phyloP scores from a whole-genome alignment of 495 filamentous ascomycete genomes.

The Wilcoxina mikolae region DNA sequence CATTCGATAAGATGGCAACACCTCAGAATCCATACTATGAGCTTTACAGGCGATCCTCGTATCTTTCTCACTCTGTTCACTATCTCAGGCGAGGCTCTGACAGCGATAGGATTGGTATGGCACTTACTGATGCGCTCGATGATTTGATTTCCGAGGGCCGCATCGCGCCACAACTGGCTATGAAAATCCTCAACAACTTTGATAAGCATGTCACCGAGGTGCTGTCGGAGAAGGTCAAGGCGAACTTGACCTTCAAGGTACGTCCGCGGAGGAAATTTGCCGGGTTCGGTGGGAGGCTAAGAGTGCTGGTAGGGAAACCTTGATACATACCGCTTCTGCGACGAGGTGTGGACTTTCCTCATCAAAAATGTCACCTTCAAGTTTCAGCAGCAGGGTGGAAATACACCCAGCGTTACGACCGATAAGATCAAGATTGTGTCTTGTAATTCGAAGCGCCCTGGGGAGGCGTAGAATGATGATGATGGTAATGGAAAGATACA shows the following conservation, averaged over 20 bases:
- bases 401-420: slow-evolving; percentile 40
- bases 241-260: slow-evolving; percentile 92
- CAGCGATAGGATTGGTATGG: slow-evolving; percentile 58
- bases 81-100: slow-evolving; percentile 20
- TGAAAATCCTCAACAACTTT: slow-evolving; percentile 91
- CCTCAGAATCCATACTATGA: slow-evolving; percentile 54
- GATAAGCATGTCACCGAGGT: slow-evolving; percentile 80
- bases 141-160: slow-evolving; percentile 80
- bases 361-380: slow-evolving; percentile 98
- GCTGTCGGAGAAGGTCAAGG: slow-evolving; percentile 77
- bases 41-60: slow-evolving; percentile 95
- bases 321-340: slow-evolving; percentile 98
- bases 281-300: not conserved
- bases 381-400: slow-evolving; percentile 54
- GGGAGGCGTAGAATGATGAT: slow-evolving; percentile 51
- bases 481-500: no score
- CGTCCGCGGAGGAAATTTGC: slow-evolving; percentile 10
- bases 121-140: slow-evolving; percentile 91
- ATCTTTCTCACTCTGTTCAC: slow-evolving; percentile 10
- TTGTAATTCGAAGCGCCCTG: slow-evolving; percentile 76
- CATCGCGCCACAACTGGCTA: slow-evolving; percentile 94
- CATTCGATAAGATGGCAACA: slow-evolving; percentile 8
- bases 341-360: slow-evolving; percentile 99
- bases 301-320: slow-evolving; percentile 61
- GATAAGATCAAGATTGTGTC: slow-evolving; percentile 96